Base-by-base conservation (phyloP, 116 monocot genomes). In the Cymodocea nodosa region DNA sequence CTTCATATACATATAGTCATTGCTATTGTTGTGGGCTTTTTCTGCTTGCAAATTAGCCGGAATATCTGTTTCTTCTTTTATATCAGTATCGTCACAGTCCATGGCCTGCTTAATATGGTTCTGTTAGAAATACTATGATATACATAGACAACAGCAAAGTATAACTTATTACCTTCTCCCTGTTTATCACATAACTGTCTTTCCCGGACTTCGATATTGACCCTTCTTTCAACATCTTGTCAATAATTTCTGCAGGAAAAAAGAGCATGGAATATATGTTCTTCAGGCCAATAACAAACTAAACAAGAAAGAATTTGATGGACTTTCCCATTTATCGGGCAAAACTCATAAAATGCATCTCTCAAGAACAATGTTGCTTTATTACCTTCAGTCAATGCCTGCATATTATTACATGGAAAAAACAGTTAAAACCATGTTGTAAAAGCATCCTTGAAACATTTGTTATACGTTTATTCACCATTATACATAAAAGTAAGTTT, bases 381-480 rank as follows among this genome's bases (percentile, higher is more conserved):
- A 73, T 39, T 86, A 91, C 98, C 98, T 92, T 98, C 98, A 69
- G 78, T 69, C 62, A 91, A 23, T 63, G 77, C 83, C 98, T 98
- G 98, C 79, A 88, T 70, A 4, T 67, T 23, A 16, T 65, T 65
- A 30, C 23, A 65, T 23, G 23, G 23, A 14, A 50, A 23, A 72
- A 12, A 56, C 9, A 40, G 13, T 24, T 18, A 37, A 36, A 16
- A 62, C 20, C 22, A 16, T 22, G 22, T 16, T 56, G 56, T 56
- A 23, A 56, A 56, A 2, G 30, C 30, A 30, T 5, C 23, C 22
- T 20, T 56, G 9, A 15, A 62, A 37, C 37, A 36, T 62, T 62
- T 18, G 36, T 11, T 64, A 23, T 18, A 23, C 6, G 16, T 64
- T 5, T 50, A 64, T 12, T 64, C 44, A 49, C 5, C 22, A 18